phyloP scores from a whole-genome alignment of 129 eudicot species.

The Scalesia atractyloides region DNA sequence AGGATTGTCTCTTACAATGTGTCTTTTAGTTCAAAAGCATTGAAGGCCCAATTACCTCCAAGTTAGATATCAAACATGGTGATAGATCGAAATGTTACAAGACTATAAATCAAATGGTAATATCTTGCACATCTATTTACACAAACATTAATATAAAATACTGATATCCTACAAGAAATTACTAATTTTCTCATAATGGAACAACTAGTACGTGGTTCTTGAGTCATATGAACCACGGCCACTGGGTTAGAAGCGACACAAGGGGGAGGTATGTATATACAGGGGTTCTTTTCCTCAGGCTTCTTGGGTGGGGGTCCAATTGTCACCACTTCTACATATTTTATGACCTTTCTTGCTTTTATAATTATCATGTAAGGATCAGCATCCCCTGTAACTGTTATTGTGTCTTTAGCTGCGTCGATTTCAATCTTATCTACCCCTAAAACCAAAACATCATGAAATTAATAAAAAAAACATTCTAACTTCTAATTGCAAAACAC shows the following conservation, averaged over 20 bases:
- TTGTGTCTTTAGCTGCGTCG: constrained; percentile 54
- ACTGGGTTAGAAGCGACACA: constrained; percentile 12
- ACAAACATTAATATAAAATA: not conserved
- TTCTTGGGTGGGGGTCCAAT: constrained; percentile 68
- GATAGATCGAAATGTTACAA: too few species aligned
- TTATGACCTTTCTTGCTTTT: constrained; percentile 46
- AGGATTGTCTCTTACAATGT: too few species aligned
- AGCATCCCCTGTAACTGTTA: constrained; percentile 61
- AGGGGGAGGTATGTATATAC: not conserved
- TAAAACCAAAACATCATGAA: constrained; percentile 10
- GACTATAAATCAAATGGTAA: not conserved
- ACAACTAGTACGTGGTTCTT: constrained; percentile 30
- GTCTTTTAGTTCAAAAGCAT: too few species aligned
- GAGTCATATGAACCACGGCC: constrained; percentile 22
- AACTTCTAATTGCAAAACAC: not conserved
- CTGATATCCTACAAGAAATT: not conserved
- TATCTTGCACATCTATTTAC: not conserved
- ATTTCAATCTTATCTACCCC: constrained; percentile 73
- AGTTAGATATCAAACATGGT: too few species aligned
- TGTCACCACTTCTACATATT: constrained; percentile 47
- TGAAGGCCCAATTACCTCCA: too few species aligned
- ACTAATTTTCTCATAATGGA: constrained; percentile 27
- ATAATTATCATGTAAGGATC: constrained; percentile 57
- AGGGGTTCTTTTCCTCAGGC: constrained; percentile 35
- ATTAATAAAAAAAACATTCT: not conserved